phyloP scores from a whole-genome alignment of 2,329 filamentous ascomycete species.

The Macrophomina phaseolina region DNA sequence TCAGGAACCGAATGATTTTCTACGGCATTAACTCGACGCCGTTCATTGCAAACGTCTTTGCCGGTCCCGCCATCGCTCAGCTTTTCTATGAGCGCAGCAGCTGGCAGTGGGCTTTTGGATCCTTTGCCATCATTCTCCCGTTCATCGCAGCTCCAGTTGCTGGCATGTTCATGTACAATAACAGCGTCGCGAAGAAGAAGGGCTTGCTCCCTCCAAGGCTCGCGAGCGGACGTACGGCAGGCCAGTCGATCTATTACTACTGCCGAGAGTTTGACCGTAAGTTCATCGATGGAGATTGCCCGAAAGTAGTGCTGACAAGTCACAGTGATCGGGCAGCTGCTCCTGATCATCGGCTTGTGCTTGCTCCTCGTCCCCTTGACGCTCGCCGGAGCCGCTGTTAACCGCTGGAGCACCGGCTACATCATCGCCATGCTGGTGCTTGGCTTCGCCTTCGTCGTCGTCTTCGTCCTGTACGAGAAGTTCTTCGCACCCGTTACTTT shows the following conservation, averaged over 20 bases:
- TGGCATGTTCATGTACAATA: slow-evolving; percentile 62
- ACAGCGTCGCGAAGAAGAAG: slow-evolving; percentile 60
- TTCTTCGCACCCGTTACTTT: slow-evolving; percentile 49
- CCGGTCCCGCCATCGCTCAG: slow-evolving; percentile 37
- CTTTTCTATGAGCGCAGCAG: slow-evolving; percentile 57
- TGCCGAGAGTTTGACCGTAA: slow-evolving; percentile 62
- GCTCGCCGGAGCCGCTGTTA: slow-evolving; percentile 44
- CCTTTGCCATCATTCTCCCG: slow-evolving; percentile 69
- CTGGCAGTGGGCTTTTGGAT: slow-evolving; percentile 72
- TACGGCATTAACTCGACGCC: slow-evolving; percentile 55
- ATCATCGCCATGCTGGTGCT: slow-evolving; percentile 48
- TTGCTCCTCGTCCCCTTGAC: slow-evolving; percentile 70
- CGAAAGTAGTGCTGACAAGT: not conserved
- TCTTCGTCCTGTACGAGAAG: slow-evolving; percentile 44
- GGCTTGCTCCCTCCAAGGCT: slow-evolving; percentile 51
- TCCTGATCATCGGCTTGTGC: slow-evolving; percentile 63
- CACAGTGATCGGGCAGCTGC: slow-evolving; percentile 57
- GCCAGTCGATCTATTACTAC: slow-evolving; percentile 58
- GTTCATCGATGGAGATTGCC: slow-evolving; percentile 25
- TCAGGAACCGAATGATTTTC: slow-evolving; percentile 69
- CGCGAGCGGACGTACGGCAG: slow-evolving; percentile 49
- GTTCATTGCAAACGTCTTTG: slow-evolving; percentile 41
- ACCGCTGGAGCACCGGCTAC: slow-evolving; percentile 48
- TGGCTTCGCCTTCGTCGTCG: slow-evolving; percentile 42
- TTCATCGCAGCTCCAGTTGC: slow-evolving; percentile 66